A percentile compares a stretch with the other conserved stretches of the same genome.
These are phyloP conservation scores for Serendipita vermifera DNA, from an alignment of 768 basidiomycete genomes.

Conservation along the genomic window DNA sequence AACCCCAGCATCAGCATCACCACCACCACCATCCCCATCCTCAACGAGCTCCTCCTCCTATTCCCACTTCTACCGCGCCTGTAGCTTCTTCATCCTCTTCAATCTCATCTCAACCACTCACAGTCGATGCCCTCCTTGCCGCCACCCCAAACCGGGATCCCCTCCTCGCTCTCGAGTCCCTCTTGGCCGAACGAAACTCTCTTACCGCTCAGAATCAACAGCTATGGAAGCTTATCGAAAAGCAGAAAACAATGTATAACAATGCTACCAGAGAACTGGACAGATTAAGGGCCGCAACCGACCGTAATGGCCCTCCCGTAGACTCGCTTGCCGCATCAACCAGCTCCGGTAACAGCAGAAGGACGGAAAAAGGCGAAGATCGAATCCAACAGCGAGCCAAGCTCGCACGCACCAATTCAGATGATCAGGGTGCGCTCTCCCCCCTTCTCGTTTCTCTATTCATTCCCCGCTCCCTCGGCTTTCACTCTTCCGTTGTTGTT, in stretches of 20 bases:
- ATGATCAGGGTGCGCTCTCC: slow-evolving; percentile 8
- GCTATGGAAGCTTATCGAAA: slow-evolving; percentile 92
- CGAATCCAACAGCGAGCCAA: not conserved
- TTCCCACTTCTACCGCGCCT: too few species aligned
- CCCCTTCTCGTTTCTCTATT: too few species aligned
- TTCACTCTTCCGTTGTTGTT: too few species aligned
- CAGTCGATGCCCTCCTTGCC: slow-evolving; percentile 38
- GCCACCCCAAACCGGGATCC: slow-evolving; percentile 14
- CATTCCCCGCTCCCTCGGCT: too few species aligned
- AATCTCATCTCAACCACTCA: too few species aligned
- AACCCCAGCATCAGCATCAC: slow-evolving; percentile 56
- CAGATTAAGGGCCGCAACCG: not conserved
- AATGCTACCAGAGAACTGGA: slow-evolving; percentile 77
- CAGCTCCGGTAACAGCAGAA: not conserved
- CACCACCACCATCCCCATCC: slow-evolving; percentile 30
- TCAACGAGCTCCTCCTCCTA: too few species aligned
- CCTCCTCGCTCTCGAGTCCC: slow-evolving; percentile 51
- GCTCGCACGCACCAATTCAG: not conserved
- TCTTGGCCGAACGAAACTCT: slow-evolving; percentile 65
- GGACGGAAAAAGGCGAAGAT: not conserved
- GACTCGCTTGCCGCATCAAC: not conserved
- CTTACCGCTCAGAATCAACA: slow-evolving; percentile 76
- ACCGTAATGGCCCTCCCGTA: not conserved
- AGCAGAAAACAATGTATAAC: slow-evolving; percentile 69
- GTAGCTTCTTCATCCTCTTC: too few species aligned